Base-by-base conservation (phyloP, 1,284 basidiomycete species). In the Puccinia horiana region DNA sequence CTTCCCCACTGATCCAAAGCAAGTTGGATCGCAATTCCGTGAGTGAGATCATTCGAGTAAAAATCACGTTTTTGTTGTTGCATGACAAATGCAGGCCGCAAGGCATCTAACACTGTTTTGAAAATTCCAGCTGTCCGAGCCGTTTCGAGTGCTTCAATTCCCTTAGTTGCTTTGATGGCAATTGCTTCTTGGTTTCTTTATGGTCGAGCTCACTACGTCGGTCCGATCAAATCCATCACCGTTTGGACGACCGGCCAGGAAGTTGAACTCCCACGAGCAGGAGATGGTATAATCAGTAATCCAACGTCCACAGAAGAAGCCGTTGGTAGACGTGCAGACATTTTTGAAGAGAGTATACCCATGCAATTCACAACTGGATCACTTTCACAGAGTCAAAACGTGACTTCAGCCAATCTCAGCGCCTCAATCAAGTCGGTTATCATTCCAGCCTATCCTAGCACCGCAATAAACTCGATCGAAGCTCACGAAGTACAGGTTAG, bases 141-240 rank as follows among this genome's bases (percentile, higher is more conserved):
- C 42, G 74, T 76, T 58, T 76, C 74, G 56, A 76, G 74, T 76
- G 74, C 54, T 42, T 58, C 74, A 11, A 65, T 56, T 49, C 79
- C 79, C 3, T 81, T 80, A 20, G 67, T 80, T 56, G 78, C 78
- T 29, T 42, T 76, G 18, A 16, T 82, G 49, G 37, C 73, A 16
- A 26, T 23, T 11, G 20, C 69, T 23, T 52, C 49, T n/a, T 82
- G 80, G 80, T 52, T 76, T 54, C 26, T 82, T 16, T 76, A 75
- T 44, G 80, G 72, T 29, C 40, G 52, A 26, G 29, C 72, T 37
- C 70, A 76, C 63, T 82, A 54, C 37, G 73, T 65, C 47, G 80
- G 80, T 6, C 80, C 80, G 14, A 54, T 82, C n/a, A 75, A 82
- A 67, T 82, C 80, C 0, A 32, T 82, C 32, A 82, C 80, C 26